phyloP scores from a whole-genome alignment of 345 rosid genomes.

The Salix udensis region DNA sequence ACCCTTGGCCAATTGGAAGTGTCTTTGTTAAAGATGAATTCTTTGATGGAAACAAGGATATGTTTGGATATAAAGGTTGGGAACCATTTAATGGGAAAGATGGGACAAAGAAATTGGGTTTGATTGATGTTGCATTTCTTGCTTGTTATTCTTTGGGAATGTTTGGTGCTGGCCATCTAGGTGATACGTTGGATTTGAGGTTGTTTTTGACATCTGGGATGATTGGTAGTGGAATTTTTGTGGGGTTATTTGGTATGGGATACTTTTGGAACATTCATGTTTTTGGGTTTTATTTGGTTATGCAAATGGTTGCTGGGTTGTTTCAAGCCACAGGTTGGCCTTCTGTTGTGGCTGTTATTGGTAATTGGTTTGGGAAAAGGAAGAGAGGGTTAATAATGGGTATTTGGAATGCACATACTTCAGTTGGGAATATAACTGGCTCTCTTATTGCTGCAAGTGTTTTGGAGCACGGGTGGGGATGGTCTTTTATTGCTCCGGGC shows the following conservation, averaged over 20 bases:
- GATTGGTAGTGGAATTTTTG: slow-evolving; percentile 89
- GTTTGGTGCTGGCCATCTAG: slow-evolving; percentile 91
- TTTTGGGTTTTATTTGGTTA: slow-evolving; percentile 56
- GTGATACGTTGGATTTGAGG: slow-evolving; percentile 79
- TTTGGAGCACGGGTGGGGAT: slow-evolving; percentile 91
- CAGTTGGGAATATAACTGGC: slow-evolving; percentile 82
- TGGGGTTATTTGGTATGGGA: slow-evolving; percentile 87
- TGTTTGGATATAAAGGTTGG: slow-evolving; percentile 49
- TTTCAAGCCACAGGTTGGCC: slow-evolving; percentile 98
- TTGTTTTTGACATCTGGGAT: slow-evolving; percentile 79
- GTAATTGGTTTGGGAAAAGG: slow-evolving; percentile 90
- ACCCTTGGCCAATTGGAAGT: slow-evolving; percentile 68
- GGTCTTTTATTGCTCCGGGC: slow-evolving; percentile 86
- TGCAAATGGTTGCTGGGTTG: slow-evolving; percentile 90
- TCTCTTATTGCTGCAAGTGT: slow-evolving; percentile 90
- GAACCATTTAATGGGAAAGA: slow-evolving; percentile 65
- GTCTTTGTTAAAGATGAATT: slow-evolving; percentile 46
- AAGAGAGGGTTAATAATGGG: slow-evolving; percentile 98
- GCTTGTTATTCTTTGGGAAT: slow-evolving; percentile 84
- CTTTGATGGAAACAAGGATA: background rate
- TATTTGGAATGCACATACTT: slow-evolving; percentile 95
- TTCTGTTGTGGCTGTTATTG: slow-evolving; percentile 93
- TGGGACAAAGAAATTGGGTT: slow-evolving; percentile 83
- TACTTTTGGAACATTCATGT: slow-evolving; percentile 72
- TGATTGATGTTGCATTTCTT: slow-evolving; percentile 81